phyloP scores from a whole-genome alignment of 78 protist species.

The Dictyostelium purpureum region DNA sequence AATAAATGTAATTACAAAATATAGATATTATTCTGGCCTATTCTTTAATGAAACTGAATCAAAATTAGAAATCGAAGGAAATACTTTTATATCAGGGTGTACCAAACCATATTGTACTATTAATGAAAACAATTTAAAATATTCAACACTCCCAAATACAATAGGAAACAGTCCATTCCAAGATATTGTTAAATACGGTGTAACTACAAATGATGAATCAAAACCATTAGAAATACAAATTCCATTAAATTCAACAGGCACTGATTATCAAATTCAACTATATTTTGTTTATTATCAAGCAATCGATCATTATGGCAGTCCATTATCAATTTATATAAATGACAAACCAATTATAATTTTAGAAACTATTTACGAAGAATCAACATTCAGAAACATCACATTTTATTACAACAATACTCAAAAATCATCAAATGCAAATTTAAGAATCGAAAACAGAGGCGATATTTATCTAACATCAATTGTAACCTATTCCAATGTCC shows the following conservation, averaged over 20 bases:
- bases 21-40: no score
- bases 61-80: no score
- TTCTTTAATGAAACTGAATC: no score
- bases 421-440: background rate
- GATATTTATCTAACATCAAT: background rate
- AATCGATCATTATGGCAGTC: background rate
- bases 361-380: background rate
- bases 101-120: background rate
- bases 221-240: background rate
- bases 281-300: background rate
- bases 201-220: background rate
- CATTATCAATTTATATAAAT: background rate
- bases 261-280: background rate
- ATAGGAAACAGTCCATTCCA: background rate
- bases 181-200: background rate
- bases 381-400: background rate
- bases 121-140: background rate
- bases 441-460: background rate
- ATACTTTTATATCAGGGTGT: no score
- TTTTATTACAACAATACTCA: background rate
- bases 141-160: background rate
- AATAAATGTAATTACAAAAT: no score
- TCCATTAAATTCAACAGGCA: background rate
- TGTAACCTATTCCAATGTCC: background rate
- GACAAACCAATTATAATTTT: background rate